Percentiles rank a stretch among this genome's conserved stretches.
Conservation (phyloP, 176 grass and related monocot species). For the Juncus inflexus region DNA sequence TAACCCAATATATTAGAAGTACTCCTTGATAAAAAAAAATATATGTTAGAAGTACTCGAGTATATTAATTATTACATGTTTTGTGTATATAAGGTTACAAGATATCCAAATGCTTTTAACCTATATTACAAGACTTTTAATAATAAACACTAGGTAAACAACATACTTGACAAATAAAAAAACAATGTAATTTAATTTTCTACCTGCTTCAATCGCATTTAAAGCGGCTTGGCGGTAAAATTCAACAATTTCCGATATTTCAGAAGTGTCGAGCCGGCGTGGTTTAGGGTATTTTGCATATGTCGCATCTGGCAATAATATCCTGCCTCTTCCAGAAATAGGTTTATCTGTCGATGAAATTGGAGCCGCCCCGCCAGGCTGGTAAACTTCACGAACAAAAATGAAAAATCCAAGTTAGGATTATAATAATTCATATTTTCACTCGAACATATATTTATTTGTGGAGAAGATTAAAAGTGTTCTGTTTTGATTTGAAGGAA, state of each 20-base stretch:
- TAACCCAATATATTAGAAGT: no score
- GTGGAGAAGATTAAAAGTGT: neutral
- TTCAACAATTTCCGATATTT: conserved; percentile 72
- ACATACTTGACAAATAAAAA: neutral
- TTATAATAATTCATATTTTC: neutral
- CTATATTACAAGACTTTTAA: no score
- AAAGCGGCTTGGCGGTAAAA: conserved; percentile 63
- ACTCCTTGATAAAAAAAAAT: no score
- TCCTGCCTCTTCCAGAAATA: conserved; percentile 71
- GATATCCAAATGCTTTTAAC: no score
- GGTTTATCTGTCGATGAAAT: conserved; percentile 88
- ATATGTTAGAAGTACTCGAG: no score
- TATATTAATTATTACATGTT: no score
- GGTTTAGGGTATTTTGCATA: conserved; percentile 62
- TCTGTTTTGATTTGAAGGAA: conserved; percentile 6
- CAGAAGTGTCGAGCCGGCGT: conserved; percentile 36
- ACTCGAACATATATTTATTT: neutral
- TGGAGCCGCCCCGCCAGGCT: conserved; percentile 59
- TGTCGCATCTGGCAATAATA: conserved; percentile 84
- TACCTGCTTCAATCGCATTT: conserved; percentile 91
- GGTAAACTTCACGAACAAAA: conserved; percentile 50
- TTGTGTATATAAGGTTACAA: no score
- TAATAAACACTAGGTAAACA: neutral
- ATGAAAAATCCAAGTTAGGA: conserved; percentile 16
- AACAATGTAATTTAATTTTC: neutral